These are phyloP conservation scores for Teunomyces atbi DNA, from an alignment of 805 yeast species.

Conservation along the genomic window DNA sequence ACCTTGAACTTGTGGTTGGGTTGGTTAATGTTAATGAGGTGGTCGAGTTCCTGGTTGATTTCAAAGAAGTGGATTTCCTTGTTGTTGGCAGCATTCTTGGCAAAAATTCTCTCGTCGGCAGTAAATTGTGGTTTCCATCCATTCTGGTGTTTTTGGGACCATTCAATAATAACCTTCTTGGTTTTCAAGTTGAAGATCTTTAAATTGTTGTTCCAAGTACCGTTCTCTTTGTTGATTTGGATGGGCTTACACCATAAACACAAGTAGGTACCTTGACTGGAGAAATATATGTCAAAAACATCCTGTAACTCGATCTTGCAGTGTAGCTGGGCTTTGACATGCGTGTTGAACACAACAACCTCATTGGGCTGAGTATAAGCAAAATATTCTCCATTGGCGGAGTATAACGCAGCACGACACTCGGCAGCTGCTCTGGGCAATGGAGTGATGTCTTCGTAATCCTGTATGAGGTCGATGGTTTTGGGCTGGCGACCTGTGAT, in stretches of 20 bases:
- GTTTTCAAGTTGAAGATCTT: slow-evolving; percentile 62
- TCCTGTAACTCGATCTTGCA: slow-evolving; percentile 57
- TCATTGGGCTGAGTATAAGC: slow-evolving; percentile 69
- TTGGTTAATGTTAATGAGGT: slow-evolving; percentile 37
- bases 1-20: slow-evolving; percentile 59
- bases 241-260: slow-evolving; percentile 90
- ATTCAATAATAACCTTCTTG: slow-evolving; percentile 53
- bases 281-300: slow-evolving; percentile 78
- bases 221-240: slow-evolving; percentile 59
- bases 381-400: slow-evolving; percentile 65
- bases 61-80: slow-evolving; percentile 69
- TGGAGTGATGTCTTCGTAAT: slow-evolving; percentile 35
- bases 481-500: slow-evolving; percentile 27
- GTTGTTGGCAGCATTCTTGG: slow-evolving; percentile 52
- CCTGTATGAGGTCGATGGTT: slow-evolving; percentile 26
- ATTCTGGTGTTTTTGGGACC: slow-evolving; percentile 76
- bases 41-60: slow-evolving; percentile 28
- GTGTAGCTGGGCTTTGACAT: slow-evolving; percentile 42
- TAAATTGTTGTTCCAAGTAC: slow-evolving; percentile 77
- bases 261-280: slow-evolving; percentile 82
- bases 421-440: slow-evolving; percentile 41
- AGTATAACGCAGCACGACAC: slow-evolving; percentile 63
- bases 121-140: slow-evolving; percentile 95
- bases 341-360: slow-evolving; percentile 60
- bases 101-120: slow-evolving; percentile 70